Evolutionary conservation across 2,329 filamentous ascomycete genomes (phyloP), one percentile per base, ranked within the genome.

Genomic region (Chaetomium globosum): DNA sequence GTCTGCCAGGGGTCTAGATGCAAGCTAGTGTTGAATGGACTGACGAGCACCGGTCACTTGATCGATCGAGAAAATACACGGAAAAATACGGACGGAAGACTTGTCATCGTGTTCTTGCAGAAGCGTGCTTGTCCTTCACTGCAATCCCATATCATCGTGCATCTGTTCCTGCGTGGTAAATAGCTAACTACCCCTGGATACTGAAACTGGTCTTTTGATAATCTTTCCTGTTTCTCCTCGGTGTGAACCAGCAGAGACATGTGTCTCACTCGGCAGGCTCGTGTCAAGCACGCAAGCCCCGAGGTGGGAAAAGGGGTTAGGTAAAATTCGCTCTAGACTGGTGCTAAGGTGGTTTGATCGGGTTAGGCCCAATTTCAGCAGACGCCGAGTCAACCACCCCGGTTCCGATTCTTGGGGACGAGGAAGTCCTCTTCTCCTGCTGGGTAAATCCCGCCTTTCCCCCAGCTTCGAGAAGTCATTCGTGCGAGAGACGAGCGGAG

Each of bases 1-100:
- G 39, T 51, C 16, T 12, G 53, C 31, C 62, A 62, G 64, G 65
- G 64, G 53, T 62, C 59, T 48, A n/a, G 55, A 59, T 52, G 54
- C 59, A 39, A 23, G 63, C 57, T 55, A 62, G 23, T 7, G 30
- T 28, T 12, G 33, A 36, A 31, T 26, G 33, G 53, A 16, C 31
- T 26, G 4, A 31, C 51, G 16, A 26, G 28, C 23, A 19, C 16
- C 46, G 63, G 59, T 65, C 58, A 65, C 26, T 65, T 65, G 63
- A 65, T 55, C 39, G 39, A n/a, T 36, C 53, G 43, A 23, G 31
- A 26, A 53, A 55, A 30, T 30, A 36, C 33, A 36, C 3, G 12
- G 39, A 43, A 7, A 43, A 54, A 48, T 48, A 16, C n/a, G 43
- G 43, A n/a, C n/a, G 21, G 16, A 48, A 23, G 46, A 23, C n/a